Base-by-base conservation (phyloP, 192 early-diverging fungal genomes). In the Umbelopsis vinacea region DNA sequence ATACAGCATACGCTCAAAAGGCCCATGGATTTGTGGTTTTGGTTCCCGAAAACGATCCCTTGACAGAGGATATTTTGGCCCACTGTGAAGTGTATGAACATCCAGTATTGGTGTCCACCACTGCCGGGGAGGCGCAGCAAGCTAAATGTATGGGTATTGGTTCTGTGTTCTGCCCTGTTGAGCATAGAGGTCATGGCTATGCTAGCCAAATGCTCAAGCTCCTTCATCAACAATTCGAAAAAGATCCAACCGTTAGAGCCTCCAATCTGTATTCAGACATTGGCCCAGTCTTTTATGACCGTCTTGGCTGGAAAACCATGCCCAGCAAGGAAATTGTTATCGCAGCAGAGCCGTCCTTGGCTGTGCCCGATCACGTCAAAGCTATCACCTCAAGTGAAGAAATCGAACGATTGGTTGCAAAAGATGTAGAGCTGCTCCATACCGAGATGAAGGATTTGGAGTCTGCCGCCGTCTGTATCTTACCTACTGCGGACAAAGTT, bases 221-320 rank as follows among this genome's bases (percentile, higher is more conserved):
- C 14, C 21, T 69, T 5, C 40, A 69, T 21, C 17, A 69, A 52
- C 3, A 69, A 50, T 37, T 69, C 17, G 45, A 69, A 35, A 5
- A 37, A 23, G 21, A 52, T 8, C 50, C 48, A 53, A 14, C n/a
- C 26, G 21, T 54, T 5, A 17, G 17, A 6, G 26, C 48, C 23
- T 69, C 67, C 37, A 69, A 19, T 33, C 29, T 69, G 38, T 69
- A 69, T 69, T 70, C 69, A 26, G 48, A 70, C 33, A 53, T 70
- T 54, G 69, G 69, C 22, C 24, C 69, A 4, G 24, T 40, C 0
- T 70, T 70, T 24, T 70, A 70, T 50, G 35, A 38, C 26, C 48
- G 53, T 12, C 19, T 52, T 17, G 69, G 69, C 15, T 70, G 69
- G 69, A 63, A 63, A 19, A 63, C 57, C 12, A 63, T 63, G 57